A percentile compares a stretch with the other conserved stretches of the same genome.
phyloP scores from a whole-genome alignment of 2,329 filamentous ascomycete genomes.

The Colletotrichum sp. region DNA sequence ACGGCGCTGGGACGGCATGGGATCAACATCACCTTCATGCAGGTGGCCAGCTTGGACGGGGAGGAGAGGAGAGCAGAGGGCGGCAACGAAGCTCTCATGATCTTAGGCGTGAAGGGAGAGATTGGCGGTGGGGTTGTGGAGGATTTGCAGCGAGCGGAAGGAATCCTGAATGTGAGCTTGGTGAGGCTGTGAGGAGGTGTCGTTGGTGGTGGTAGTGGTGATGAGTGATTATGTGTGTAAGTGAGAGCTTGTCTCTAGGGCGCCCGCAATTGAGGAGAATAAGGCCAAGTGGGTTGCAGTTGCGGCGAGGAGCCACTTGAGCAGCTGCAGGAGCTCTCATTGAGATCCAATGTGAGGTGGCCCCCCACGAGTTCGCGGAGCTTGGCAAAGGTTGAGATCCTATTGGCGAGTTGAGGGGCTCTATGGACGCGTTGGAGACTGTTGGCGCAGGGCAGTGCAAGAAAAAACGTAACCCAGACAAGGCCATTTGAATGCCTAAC shows the following conservation, averaged over 20 bases:
- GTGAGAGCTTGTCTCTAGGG: neutral
- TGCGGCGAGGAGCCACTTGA: neutral
- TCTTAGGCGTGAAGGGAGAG: constrained; percentile 72
- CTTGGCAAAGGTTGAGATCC: neutral
- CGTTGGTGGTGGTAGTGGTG: neutral
- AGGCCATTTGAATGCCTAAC: neutral
- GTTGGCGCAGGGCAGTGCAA: neutral
- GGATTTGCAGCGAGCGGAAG: constrained; percentile 53
- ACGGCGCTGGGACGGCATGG: constrained; percentile 70
- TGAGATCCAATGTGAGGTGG: neutral
- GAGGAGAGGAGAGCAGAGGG: constrained; percentile 31
- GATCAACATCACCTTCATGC: constrained; percentile 84
- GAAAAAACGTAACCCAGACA: neutral
- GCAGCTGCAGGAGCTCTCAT: neutral
- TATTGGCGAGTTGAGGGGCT: constrained; percentile 1
- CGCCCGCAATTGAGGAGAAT: neutral
- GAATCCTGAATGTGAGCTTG: constrained; percentile 61
- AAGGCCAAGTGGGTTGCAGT: neutral
- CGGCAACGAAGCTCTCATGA: constrained; percentile 79
- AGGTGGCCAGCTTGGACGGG: constrained; percentile 63
- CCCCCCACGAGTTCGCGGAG: constrained; percentile 14
- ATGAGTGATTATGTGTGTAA: neutral
- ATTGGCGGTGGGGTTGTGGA: constrained; percentile 62
- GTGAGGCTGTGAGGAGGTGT: constrained; percentile 42
- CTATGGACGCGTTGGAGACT: neutral